phyloP scores from a whole-genome alignment of 441 rosid genomes.

The Corymbia calophylla region DNA sequence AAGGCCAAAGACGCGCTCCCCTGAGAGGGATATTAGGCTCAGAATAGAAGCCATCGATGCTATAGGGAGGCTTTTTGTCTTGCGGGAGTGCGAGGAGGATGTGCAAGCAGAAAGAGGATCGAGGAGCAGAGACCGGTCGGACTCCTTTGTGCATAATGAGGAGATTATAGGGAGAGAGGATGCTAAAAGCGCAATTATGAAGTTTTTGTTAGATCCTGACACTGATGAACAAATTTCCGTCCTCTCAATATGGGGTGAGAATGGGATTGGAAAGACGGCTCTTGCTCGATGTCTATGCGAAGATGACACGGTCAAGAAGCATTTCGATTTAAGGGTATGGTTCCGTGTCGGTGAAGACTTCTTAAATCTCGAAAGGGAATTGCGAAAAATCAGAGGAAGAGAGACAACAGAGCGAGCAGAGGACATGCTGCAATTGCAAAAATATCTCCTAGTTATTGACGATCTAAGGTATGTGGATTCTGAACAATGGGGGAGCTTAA shows the following conservation, averaged over 20 bases:
- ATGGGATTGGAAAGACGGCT: neutral
- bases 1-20: neutral
- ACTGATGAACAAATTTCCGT: neutral
- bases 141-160: neutral
- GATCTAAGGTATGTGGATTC: accelerated
- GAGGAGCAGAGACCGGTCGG: neutral
- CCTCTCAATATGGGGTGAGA: neutral
- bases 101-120: neutral
- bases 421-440: neutral
- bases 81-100: neutral
- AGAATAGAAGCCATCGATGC: neutral
- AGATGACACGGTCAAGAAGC: neutral
- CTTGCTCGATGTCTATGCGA: neutral
- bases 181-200: neutral
- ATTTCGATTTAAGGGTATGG: neutral
- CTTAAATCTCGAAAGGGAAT: accelerated
- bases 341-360: too few relatives aligned
- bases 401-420: neutral
- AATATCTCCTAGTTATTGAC: neutral
- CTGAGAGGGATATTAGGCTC: accelerated
- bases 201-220: accelerated
- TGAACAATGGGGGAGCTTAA: accelerated
- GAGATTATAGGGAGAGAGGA: neutral
- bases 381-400: neutral
- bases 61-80: neutral